These are phyloP conservation scores for Musa beccarii DNA, from an alignment of 176 grass and related monocot species.

Conservation along the genomic window DNA sequence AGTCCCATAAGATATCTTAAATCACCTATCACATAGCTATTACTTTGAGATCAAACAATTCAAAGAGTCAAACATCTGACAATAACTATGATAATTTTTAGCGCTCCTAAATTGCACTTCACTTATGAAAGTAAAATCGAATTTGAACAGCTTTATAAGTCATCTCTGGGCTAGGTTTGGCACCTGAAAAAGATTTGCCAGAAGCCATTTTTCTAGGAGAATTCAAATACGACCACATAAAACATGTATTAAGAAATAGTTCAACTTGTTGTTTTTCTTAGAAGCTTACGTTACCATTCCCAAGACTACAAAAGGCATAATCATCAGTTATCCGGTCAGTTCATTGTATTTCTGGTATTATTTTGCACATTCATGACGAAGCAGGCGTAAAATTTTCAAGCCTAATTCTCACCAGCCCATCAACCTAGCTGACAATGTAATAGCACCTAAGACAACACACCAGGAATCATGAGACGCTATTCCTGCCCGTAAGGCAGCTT, in stretches of 20 bases:
- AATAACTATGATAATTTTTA: not conserved
- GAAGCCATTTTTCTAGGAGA: not conserved
- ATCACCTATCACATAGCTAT: not conserved
- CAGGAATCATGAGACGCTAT: not conserved
- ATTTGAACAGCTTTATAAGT: not conserved
- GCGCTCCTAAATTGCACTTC: not conserved
- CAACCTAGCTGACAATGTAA: not conserved
- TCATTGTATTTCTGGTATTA: not conserved
- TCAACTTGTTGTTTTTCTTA: not conserved
- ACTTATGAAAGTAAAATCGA: not conserved
- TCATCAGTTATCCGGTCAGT: not conserved
- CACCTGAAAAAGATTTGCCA: not conserved
- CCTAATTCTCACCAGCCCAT: not conserved
- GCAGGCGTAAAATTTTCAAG: not conserved
- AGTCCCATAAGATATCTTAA: too few species aligned
- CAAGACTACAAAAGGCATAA: not conserved
- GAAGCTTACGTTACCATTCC: not conserved
- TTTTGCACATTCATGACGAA: not conserved
- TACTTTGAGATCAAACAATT: not conserved
- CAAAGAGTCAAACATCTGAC: not conserved
- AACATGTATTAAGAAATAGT: not conserved
- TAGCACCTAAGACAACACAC: not conserved
- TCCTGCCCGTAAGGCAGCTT: not conserved
- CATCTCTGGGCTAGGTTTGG: not conserved
- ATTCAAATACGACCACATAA: not conserved